These are phyloP conservation scores for Penicillium flavigenum DNA, from an alignment of 495 filamentous ascomycete species.

Conservation along the genomic window DNA sequence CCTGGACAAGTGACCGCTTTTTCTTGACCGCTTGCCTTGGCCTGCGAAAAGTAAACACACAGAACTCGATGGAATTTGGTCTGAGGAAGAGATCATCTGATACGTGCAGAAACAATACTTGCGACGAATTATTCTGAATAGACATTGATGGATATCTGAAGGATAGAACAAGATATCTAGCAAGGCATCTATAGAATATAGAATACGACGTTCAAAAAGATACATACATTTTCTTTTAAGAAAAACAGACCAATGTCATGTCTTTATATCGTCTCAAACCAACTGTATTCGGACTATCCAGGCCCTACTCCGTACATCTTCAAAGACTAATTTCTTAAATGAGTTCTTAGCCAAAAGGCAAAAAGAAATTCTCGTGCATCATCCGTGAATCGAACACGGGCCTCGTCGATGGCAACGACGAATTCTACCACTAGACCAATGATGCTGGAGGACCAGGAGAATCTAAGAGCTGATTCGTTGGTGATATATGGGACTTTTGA, in stretches of 20 bases:
- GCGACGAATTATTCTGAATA: no score
- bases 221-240: no score
- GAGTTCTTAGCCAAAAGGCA: slow-evolving; percentile 12
- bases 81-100: neutral
- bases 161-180: no score
- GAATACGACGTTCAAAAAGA: no score
- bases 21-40: slow-evolving; percentile 1
- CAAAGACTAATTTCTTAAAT: no score
- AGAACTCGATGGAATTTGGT: neutral
- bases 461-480: slow-evolving; percentile 7
- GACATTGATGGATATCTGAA: no score
- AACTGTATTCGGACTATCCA: no score
- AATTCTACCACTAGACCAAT: slow-evolving; percentile 62
- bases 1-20: neutral
- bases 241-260: no score
- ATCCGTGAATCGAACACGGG: slow-evolving; percentile 60
- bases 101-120: no score
- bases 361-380: slow-evolving; percentile 39
- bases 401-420: slow-evolving; percentile 60
- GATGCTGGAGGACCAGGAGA: slow-evolving; percentile 32
- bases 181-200: no score
- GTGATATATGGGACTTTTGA: neutral
- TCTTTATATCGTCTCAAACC: no score
- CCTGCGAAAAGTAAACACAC: slow-evolving; percentile 6
- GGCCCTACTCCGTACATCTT: no score